Evolutionary conservation across 441 rosid species (phyloP), one percentile per base, ranked within the genome.

Genomic region (Lepidium campestre): DNA sequence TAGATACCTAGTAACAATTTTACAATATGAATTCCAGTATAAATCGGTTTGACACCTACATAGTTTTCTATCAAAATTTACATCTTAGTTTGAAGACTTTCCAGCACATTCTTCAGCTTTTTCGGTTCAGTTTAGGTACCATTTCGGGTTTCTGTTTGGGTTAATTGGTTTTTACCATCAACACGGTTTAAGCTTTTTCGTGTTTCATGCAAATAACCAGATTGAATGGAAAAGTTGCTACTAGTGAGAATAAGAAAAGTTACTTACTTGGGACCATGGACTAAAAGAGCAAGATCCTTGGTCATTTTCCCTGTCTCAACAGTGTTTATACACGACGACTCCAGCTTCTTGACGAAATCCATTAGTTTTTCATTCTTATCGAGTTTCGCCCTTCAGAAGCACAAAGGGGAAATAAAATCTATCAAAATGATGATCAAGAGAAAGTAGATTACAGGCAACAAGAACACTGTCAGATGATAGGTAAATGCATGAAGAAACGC

Each of bases 241-340:
- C 45, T 65, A 64, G 27, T 52, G 59, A 40, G 42, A 18, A 7
- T 29, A 45, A 3, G 46, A 37, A 15, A 20, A 35, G 62, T 41
- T 22, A 74, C 87, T 76, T 80, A 93, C 99, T 81, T 89, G 50
- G 89, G 81, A 65, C 96, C 95, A 39, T 89, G 96, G 64, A 77
- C 62, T 69, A 93, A 75, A 72, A 93, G 70, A 60, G 97, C 89
- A 70, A 93, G 97, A 81, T 93, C 99, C 82, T 93, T 93, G 22
- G 99, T 93, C 96, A 90, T 90, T 82, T 86, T 86, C 55, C 96
- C 96, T 19, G 83, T 73, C 76, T 93, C 99, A 49, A 90, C 95
- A 8, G 91, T 81, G 75, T 78, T 93, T 10, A 89, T 62, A 79
- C 99, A 93, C 13, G 99, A 83, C 1, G 85, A 73, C 85, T 93